Conservation (phyloP, 441 rosid genomes). For the Arabidopsis hybrid region DNA sequence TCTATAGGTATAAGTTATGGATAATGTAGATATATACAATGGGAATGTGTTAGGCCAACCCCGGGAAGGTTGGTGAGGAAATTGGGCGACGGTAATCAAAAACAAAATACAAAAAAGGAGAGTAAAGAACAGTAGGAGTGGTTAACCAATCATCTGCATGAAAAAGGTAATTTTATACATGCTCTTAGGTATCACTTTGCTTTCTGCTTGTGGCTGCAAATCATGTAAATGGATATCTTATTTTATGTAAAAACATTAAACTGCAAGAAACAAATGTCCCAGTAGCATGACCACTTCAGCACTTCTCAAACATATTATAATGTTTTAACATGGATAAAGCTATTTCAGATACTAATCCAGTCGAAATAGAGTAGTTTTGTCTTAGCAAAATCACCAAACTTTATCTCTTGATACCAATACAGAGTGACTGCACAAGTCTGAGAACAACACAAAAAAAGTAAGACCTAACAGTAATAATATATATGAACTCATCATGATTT, state of each 20-base stretch:
- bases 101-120: not conserved
- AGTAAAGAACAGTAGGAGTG: slow-evolving; percentile 14
- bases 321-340: not conserved
- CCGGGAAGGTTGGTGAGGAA: slow-evolving; percentile 37
- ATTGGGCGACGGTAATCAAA: slow-evolving; percentile 18
- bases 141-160: slow-evolving; percentile 36
- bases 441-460: not conserved
- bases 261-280: slow-evolving; percentile 13
- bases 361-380: slow-evolving; percentile 20
- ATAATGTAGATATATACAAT: not conserved
- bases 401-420: slow-evolving; percentile 14
- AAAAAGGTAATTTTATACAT: slow-evolving; percentile 26
- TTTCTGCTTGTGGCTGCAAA: slow-evolving; percentile 30
- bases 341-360: slow-evolving; percentile 3
- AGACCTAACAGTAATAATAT: slow-evolving; percentile 33
- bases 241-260: not conserved
- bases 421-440: not conserved
- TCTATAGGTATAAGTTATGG: not conserved
- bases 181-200: slow-evolving; percentile 41
- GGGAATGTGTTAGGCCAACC: slow-evolving; percentile 39
- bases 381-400: slow-evolving; percentile 30
- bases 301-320: not conserved
- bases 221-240: slow-evolving; percentile 17
- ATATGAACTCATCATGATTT: not conserved
- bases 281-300: not conserved